Evolutionary conservation across 176 grass and related monocot genomes (phyloP).

Genomic region (Dendrocalamus sinicus): DNA sequence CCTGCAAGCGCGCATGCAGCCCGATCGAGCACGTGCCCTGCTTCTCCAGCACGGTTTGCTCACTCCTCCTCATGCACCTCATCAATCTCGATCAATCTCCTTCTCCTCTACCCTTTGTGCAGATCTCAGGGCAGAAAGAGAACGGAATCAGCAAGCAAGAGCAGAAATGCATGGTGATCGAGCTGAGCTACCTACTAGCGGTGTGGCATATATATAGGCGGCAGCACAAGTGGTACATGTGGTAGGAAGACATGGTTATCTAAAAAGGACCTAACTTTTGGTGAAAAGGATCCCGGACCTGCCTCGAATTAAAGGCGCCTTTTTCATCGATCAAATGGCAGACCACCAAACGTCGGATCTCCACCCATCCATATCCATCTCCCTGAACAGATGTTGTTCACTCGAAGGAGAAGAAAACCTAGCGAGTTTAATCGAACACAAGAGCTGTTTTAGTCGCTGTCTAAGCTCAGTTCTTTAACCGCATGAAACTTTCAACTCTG

Average conservation of each 20-base stretch:
- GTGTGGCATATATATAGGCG: conserved; percentile 40
- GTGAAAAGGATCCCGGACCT: conserved; percentile 43
- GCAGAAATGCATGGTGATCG: background rate
- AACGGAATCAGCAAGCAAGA: background rate
- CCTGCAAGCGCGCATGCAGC: too few relatives aligned
- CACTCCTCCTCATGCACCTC: conserved; percentile 25
- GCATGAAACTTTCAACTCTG: background rate
- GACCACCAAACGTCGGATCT: conserved; percentile 43
- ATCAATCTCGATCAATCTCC: background rate
- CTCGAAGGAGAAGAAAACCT: background rate
- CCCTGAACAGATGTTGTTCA: background rate
- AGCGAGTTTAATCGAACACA: background rate
- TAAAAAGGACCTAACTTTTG: conserved; percentile 41
- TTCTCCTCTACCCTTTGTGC: background rate
- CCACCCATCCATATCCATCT: background rate
- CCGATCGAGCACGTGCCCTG: conserved; percentile 61
- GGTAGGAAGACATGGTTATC: conserved; percentile 36
- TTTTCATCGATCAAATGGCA: conserved; percentile 37
- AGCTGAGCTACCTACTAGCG: background rate
- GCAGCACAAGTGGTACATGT: background rate
- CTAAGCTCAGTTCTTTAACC: conserved; percentile 1
- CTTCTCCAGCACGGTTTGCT: conserved; percentile 72
- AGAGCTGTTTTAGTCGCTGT: conserved; percentile 26
- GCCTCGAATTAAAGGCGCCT: conserved; percentile 5
- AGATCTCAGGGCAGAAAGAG: background rate